Conservation (phyloP, 148 eudicot genomes). For the Vaccinium darrowii region DNA sequence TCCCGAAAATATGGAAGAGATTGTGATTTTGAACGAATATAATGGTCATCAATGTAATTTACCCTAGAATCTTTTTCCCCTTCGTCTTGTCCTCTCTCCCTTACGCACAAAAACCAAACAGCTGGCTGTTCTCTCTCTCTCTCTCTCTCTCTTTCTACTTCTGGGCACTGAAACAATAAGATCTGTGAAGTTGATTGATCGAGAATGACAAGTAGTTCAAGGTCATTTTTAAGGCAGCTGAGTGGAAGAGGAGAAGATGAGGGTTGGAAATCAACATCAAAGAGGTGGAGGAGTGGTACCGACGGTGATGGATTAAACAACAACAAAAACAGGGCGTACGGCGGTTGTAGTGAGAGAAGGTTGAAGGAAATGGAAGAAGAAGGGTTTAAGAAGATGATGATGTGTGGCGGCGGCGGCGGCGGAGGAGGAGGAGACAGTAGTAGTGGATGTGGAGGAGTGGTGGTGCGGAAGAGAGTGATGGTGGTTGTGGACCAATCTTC, state of each 20-base stretch:
- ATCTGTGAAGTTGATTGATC: background rate
- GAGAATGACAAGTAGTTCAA: slow-evolving; percentile 57
- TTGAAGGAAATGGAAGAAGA: slow-evolving; percentile 51
- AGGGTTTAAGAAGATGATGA: slow-evolving; percentile 23
- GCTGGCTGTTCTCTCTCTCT: slow-evolving; percentile 15
- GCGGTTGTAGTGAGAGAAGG: slow-evolving; percentile 24
- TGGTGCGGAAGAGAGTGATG: slow-evolving; percentile 80
- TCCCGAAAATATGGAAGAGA: background rate
- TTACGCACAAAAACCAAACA: background rate
- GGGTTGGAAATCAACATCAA: slow-evolving; percentile 60
- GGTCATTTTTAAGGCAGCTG: slow-evolving; percentile 69
- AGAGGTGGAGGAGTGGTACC: slow-evolving; percentile 40
- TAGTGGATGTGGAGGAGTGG: slow-evolving; percentile 15
- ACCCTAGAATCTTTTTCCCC: background rate
- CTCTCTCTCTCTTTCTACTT: background rate
- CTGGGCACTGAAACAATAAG: background rate
- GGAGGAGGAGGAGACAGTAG: background rate
- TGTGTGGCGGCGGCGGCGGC: slow-evolving; percentile 18
- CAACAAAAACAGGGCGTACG: background rate
- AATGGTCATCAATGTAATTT: background rate
- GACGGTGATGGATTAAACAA: background rate
- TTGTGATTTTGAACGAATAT: background rate
- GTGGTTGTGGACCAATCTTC: slow-evolving; percentile 77
- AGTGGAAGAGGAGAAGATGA: slow-evolving; percentile 35
- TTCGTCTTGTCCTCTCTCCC: background rate